phyloP scores from a whole-genome alignment of 768 basidiomycete genomes.

The Tremella fuciformis region DNA sequence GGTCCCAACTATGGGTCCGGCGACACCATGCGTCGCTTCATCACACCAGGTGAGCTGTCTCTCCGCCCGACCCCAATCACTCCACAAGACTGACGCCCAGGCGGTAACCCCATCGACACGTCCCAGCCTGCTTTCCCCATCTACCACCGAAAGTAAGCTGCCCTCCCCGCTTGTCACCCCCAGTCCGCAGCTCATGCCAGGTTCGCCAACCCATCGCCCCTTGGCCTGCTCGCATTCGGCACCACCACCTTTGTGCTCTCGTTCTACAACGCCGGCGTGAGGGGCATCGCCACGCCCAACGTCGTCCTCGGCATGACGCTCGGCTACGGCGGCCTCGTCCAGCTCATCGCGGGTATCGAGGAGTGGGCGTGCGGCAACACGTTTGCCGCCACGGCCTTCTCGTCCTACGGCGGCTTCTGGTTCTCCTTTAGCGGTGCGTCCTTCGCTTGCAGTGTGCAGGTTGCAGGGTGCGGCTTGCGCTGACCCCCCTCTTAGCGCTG shows the following conservation, averaged over 20 bases:
- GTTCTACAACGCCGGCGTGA: conserved; percentile 46
- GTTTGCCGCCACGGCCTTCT: conserved; percentile 50
- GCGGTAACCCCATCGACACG: conserved; percentile 46
- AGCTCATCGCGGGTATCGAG: conserved; percentile 78
- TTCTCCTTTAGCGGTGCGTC: conserved; percentile 29
- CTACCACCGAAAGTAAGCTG: conserved; percentile 41
- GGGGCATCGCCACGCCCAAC: conserved; percentile 40
- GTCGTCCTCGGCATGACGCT: conserved; percentile 69
- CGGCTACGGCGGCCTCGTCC: conserved; percentile 77
- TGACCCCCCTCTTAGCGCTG: conserved; percentile 9
- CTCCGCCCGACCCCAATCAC: too few species aligned
- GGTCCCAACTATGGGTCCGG: background rate
- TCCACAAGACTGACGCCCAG: too few species aligned
- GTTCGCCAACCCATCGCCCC: conserved; percentile 51
- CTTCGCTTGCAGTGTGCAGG: background rate
- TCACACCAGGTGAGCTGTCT: conserved; percentile 38
- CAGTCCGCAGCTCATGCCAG: background rate
- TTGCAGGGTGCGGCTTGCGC: background rate
- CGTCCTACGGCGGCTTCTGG: conserved; percentile 51
- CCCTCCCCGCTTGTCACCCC: background rate
- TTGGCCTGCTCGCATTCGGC: conserved; percentile 47
- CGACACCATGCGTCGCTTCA: conserved; percentile 7
- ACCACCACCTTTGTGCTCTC: conserved; percentile 52
- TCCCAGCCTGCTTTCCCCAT: conserved; percentile 41
- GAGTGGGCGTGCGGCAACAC: conserved; percentile 54